Conservation (phyloP, 495 filamentous ascomycete species). For the Geopyxis carbonaria region DNA sequence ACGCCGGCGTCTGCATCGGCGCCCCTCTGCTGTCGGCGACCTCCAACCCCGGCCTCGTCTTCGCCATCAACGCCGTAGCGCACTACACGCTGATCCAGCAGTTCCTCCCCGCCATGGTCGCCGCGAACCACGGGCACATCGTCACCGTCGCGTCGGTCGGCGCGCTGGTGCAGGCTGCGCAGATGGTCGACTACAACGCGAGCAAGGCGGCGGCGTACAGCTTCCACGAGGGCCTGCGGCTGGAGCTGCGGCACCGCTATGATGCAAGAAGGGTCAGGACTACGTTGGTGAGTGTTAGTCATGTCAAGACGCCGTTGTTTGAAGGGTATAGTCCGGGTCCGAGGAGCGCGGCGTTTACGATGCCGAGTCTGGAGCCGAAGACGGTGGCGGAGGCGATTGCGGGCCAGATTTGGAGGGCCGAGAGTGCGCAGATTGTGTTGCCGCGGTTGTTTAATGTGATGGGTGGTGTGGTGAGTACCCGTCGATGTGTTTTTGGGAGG, state of each 20-base stretch:
- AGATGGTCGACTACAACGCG: conserved; percentile 51
- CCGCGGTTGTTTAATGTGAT: too few species aligned
- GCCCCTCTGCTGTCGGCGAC: conserved; percentile 41
- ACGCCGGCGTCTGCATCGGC: conserved; percentile 49
- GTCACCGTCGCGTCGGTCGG: conserved; percentile 54
- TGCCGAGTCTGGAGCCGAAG: conserved; percentile 40
- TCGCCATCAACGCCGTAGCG: conserved; percentile 53
- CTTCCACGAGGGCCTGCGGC: conserved; percentile 53
- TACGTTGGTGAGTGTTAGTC: conserved; percentile 47
- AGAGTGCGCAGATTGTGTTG: too few species aligned
- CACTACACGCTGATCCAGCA: conserved; percentile 48
- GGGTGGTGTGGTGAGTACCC: too few species aligned
- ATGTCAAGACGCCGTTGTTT: conserved; percentile 45
- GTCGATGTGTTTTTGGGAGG: too few species aligned
- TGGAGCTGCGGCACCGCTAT: conserved; percentile 44
- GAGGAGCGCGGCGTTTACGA: conserved; percentile 35
- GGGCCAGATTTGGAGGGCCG: conserved; percentile 33
- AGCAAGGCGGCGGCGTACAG: conserved; percentile 48
- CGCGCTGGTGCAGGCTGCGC: conserved; percentile 40
- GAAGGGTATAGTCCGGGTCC: conserved; percentile 41
- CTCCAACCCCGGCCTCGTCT: conserved; percentile 42
- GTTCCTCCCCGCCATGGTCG: conserved; percentile 50
- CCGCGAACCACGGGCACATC: conserved; percentile 52
- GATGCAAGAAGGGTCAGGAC: conserved; percentile 48
- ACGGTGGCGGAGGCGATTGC: conserved; percentile 50